Conservation (phyloP, 106 monocot genomes). For the Phalaenopsis equestris region DNA sequence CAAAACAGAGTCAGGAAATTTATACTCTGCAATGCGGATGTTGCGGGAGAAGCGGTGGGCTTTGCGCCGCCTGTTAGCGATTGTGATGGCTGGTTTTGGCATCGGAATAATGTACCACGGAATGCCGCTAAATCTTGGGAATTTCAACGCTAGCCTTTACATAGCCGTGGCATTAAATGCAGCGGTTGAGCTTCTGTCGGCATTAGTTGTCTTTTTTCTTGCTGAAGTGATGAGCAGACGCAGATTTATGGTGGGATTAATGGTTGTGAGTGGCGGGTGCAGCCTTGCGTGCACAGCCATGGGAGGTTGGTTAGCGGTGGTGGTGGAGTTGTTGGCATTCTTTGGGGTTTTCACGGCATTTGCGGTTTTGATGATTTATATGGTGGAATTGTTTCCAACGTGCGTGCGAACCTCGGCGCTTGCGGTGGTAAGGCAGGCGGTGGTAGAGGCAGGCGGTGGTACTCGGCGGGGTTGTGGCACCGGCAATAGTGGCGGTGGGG, state of each 20-base stretch:
- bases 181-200: conserved; percentile 56
- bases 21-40: conserved; percentile 48
- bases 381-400: conserved; percentile 45
- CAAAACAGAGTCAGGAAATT: conserved; percentile 4
- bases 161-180: conserved; percentile 63
- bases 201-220: conserved; percentile 18
- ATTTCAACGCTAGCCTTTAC: conserved; percentile 68
- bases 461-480: conserved; percentile 71
- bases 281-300: conserved; percentile 35
- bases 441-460: conserved; percentile 67
- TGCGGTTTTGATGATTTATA: conserved; percentile 41
- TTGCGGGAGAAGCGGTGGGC: conserved; percentile 11
- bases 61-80: conserved; percentile 20
- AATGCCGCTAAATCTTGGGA: conserved; percentile 31
- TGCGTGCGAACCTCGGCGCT: conserved; percentile 53
- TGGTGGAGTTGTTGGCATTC: conserved; percentile 51
- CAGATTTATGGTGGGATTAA: conserved; percentile 31
- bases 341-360: conserved; percentile 59
- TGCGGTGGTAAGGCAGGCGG: conserved; percentile 52
- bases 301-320: conserved; percentile 33
- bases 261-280: conserved; percentile 27
- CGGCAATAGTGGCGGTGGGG: conserved; percentile 52
- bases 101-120: conserved; percentile 65
- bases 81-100: conserved; percentile 50
- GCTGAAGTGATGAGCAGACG: conserved; percentile 29